These are phyloP conservation scores for Erythrophleum fordii DNA, from an alignment of 306 rosid genomes.

Conservation along the genomic window DNA sequence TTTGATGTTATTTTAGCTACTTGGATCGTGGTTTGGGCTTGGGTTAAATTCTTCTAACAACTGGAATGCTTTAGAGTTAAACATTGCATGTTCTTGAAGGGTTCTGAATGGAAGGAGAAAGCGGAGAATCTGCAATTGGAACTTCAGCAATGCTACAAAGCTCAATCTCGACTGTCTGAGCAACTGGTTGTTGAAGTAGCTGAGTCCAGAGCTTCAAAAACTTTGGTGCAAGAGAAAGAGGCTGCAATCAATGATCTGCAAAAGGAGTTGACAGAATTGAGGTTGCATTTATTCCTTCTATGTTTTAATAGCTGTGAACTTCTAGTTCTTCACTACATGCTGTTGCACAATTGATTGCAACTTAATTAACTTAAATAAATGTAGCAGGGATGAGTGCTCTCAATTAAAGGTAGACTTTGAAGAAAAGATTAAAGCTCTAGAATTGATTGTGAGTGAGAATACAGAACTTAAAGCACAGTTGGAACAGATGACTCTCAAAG, in stretches of 20 bases:
- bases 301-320: background rate
- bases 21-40: constrained; percentile 19
- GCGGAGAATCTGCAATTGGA: constrained; percentile 80
- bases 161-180: constrained; percentile 90
- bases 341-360: background rate
- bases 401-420: constrained; percentile 74
- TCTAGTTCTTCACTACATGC: background rate
- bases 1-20: constrained; percentile 9
- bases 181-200: constrained; percentile 97
- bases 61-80: constrained; percentile 28
- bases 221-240: constrained; percentile 73
- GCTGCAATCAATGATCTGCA: constrained; percentile 51
- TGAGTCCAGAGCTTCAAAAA: constrained; percentile 77
- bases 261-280: constrained; percentile 66
- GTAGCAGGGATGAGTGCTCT: constrained; percentile 76
- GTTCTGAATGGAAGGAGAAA: constrained; percentile 98
- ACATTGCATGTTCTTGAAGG: constrained; percentile 50
- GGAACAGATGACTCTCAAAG: constrained; percentile 66
- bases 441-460: constrained; percentile 75
- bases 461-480: constrained; percentile 70
- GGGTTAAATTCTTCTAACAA: background rate
- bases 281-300: constrained; percentile 55
- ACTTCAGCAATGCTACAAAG: constrained; percentile 96
- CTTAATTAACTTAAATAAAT: constrained; percentile 2
- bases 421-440: constrained; percentile 73